Percentiles rank a stretch among this genome's conserved stretches.
Conservation (phyloP, 1,139 yeast species). For the Sugiyamaella novakii region DNA sequence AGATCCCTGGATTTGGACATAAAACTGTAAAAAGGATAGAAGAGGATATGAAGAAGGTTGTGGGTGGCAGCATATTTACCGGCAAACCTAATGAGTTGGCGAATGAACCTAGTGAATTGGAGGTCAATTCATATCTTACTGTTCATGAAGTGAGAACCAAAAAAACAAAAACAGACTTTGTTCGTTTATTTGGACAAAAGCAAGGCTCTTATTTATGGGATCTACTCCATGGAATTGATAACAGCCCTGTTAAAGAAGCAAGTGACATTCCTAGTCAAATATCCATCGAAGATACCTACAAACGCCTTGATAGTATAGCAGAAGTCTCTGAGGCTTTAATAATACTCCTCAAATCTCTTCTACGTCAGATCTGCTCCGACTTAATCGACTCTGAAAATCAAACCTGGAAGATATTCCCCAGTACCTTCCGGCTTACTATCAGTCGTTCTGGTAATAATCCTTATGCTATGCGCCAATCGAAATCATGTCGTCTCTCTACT, state of each 20-base stretch:
- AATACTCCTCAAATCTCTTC: constrained; percentile 31
- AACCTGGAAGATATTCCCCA: constrained; percentile 32
- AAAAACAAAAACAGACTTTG: constrained; percentile 13
- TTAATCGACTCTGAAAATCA: constrained; percentile 28
- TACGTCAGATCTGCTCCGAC: constrained; percentile 33
- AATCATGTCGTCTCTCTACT: constrained; percentile 10
- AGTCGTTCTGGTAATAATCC: constrained; percentile 9
- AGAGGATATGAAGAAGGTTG: constrained; percentile 1
- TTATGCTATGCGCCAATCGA: constrained; percentile 16
- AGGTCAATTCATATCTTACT: constrained; percentile 5
- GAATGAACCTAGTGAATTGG: neutral
- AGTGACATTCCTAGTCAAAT: constrained; percentile 37
- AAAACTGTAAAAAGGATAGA: constrained; percentile 25
- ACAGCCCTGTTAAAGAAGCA: constrained; percentile 30
- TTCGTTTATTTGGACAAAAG: constrained; percentile 21
- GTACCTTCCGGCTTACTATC: constrained; percentile 28
- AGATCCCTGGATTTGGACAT: constrained; percentile 40
- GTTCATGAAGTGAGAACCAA: constrained; percentile 18
- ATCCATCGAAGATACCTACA: constrained; percentile 42
- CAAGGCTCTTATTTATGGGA: constrained; percentile 35
- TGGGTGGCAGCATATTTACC: neutral
- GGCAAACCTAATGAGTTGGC: neutral
- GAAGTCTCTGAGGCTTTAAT: constrained; percentile 27
- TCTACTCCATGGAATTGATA: constrained; percentile 38
- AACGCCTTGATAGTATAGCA: constrained; percentile 16